Conservation (phyloP, 345 rosid species). For the Eucalyptus regnans region DNA sequence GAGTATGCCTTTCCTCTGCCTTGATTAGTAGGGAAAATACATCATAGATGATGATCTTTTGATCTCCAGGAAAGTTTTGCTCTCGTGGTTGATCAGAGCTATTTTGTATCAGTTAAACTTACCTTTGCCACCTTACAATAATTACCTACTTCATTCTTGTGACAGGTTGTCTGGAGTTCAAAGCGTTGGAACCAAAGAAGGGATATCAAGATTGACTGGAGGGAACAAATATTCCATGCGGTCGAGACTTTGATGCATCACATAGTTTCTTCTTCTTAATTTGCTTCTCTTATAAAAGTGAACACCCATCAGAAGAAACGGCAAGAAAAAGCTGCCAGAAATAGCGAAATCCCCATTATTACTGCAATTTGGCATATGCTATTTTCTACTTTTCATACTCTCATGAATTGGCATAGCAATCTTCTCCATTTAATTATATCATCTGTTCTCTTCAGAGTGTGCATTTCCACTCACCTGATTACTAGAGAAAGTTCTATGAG, state of each 20-base stretch:
- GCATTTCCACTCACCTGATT: not conserved
- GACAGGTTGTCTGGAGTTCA: not conserved
- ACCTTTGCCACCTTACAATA: not conserved
- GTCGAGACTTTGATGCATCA: not conserved
- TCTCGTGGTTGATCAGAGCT: too few species aligned
- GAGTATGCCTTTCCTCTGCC: too few species aligned
- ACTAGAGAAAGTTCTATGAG: not conserved
- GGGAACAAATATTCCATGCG: not conserved
- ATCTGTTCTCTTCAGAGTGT: not conserved
- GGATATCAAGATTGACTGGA: not conserved
- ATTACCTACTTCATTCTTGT: too few species aligned
- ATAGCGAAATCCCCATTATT: too few species aligned
- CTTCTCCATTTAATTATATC: not conserved
- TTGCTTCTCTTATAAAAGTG: not conserved
- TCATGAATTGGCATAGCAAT: not conserved
- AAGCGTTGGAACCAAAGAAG: not conserved
- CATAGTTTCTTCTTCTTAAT: not conserved
- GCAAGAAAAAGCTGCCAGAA: not conserved
- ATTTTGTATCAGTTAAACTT: too few species aligned
- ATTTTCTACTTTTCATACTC: not conserved
- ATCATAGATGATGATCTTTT: too few species aligned
- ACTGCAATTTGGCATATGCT: not conserved
- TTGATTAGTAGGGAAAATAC: too few species aligned
- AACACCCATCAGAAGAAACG: not conserved
- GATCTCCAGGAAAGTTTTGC: too few species aligned